A percentile compares a stretch with the other conserved stretches of the same genome.
Evolutionary conservation across 805 yeast species (phyloP).

Genomic region (Lipomyces orientalis): DNA sequence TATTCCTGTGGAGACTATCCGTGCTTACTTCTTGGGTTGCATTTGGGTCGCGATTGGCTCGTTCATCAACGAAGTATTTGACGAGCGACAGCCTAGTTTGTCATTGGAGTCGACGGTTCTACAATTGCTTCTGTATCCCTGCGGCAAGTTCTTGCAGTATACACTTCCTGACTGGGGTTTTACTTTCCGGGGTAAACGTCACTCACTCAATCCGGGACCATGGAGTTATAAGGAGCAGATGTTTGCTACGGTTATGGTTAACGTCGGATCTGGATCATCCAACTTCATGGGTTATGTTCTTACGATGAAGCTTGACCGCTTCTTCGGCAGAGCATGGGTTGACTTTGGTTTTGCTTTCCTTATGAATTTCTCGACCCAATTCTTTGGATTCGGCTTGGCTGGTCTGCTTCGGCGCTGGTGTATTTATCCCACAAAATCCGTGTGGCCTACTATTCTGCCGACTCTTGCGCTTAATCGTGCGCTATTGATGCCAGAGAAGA

Average conservation of each 20-base stretch:
- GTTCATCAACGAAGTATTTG: slow-evolving; percentile 63
- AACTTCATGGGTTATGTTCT: slow-evolving; percentile 21
- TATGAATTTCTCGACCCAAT: slow-evolving; percentile 61
- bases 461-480: slow-evolving; percentile 57
- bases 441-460: slow-evolving; percentile 62
- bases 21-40: slow-evolving; percentile 49
- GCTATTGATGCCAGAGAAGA: slow-evolving; percentile 49
- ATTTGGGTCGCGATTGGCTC: slow-evolving; percentile 63
- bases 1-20: too few relatives aligned
- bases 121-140: slow-evolving; percentile 67
- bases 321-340: slow-evolving; percentile 40
- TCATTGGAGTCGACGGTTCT: slow-evolving; percentile 64
- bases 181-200: slow-evolving; percentile 44
- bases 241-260: slow-evolving; percentile 54
- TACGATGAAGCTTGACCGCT: slow-evolving; percentile 20
- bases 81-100: slow-evolving; percentile 62
- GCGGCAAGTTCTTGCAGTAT: slow-evolving; percentile 51
- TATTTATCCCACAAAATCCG: slow-evolving; percentile 50
- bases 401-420: slow-evolving; percentile 62
- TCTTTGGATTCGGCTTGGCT: slow-evolving; percentile 70
- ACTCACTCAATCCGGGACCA: slow-evolving; percentile 63
- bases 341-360: slow-evolving; percentile 59
- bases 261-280: slow-evolving; percentile 27
- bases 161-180: slow-evolving; percentile 14
- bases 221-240: slow-evolving; percentile 66